A percentile compares a stretch with the other conserved stretches of the same genome.
Conservation (phyloP, 306 rosid species). For the Quercus agrifolia region DNA sequence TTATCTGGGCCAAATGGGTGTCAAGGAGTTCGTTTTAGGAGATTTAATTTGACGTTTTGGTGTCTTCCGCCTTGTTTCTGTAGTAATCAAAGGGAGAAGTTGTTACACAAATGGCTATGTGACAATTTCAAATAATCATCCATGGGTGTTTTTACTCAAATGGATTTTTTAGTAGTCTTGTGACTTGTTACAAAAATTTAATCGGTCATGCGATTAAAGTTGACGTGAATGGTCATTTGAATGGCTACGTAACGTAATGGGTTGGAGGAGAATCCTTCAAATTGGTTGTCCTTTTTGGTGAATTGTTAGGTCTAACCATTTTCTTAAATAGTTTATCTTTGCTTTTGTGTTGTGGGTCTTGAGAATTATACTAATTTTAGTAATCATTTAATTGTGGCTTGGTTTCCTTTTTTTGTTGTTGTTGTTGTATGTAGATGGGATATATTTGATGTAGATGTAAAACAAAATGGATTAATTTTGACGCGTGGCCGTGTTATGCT, state of each 20-base stretch:
- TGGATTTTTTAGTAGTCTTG: too few relatives aligned
- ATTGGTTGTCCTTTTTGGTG: not conserved
- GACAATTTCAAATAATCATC: too few relatives aligned
- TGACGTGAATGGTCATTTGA: too few relatives aligned
- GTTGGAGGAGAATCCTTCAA: too few relatives aligned
- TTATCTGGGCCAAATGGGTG: not conserved
- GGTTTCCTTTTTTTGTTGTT: slow-evolving; percentile 18
- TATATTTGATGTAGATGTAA: slow-evolving; percentile 18
- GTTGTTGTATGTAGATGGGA: slow-evolving; percentile 19
- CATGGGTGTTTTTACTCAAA: too few relatives aligned
- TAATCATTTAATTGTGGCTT: slow-evolving; percentile 31
- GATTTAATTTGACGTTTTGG: not conserved
- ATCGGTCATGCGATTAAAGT: too few relatives aligned
- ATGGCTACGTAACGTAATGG: too few relatives aligned
- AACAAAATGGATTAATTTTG: slow-evolving; percentile 32
- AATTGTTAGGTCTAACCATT: not conserved
- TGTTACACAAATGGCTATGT: not conserved
- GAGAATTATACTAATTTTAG: not conserved
- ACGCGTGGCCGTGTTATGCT: slow-evolving; percentile 25
- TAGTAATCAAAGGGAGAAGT: not conserved
- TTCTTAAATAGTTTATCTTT: not conserved
- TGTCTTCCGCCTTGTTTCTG: not conserved
- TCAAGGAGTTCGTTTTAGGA: not conserved
- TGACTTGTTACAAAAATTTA: too few relatives aligned
- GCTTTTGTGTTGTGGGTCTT: not conserved